phyloP scores from a whole-genome alignment of 2,329 filamentous ascomycete species.

The Apiospora saccharicola region DNA sequence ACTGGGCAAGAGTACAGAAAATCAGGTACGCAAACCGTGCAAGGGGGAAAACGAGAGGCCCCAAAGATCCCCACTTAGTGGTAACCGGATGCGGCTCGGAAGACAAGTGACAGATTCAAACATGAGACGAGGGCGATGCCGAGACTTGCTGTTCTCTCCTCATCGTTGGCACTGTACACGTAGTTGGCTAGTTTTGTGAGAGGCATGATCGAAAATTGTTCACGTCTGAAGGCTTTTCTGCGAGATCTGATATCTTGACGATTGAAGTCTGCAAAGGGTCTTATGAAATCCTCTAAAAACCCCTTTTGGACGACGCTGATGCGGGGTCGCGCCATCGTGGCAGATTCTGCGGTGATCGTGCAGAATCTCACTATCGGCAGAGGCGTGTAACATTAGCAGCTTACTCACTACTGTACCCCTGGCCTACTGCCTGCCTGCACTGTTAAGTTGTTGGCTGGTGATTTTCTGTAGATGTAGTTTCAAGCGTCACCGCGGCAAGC shows the following conservation, averaged over 20 bases:
- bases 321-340: slow-evolving; percentile 9
- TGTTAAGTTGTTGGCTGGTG: background rate
- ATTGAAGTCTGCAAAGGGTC: background rate
- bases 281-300: background rate
- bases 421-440: background rate
- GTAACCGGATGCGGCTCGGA: slow-evolving; percentile 25
- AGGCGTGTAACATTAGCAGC: background rate
- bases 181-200: background rate
- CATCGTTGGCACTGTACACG: background rate
- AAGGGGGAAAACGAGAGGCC: background rate
- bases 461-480: background rate
- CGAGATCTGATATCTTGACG: background rate
- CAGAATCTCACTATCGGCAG: slow-evolving; percentile 10
- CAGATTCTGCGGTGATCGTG: background rate
- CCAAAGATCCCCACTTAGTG: slow-evolving; percentile 18
- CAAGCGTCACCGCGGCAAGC: background rate
- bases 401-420: background rate
- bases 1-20: slow-evolving; percentile 1
- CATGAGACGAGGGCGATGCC: slow-evolving; percentile 22
- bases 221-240: background rate
- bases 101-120: slow-evolving; percentile 25
- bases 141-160: background rate
- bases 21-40: background rate
- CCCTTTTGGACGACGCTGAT: background rate
- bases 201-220: background rate